phyloP scores from a whole-genome alignment of 116 monocot genomes.

The Zostera marina region DNA sequence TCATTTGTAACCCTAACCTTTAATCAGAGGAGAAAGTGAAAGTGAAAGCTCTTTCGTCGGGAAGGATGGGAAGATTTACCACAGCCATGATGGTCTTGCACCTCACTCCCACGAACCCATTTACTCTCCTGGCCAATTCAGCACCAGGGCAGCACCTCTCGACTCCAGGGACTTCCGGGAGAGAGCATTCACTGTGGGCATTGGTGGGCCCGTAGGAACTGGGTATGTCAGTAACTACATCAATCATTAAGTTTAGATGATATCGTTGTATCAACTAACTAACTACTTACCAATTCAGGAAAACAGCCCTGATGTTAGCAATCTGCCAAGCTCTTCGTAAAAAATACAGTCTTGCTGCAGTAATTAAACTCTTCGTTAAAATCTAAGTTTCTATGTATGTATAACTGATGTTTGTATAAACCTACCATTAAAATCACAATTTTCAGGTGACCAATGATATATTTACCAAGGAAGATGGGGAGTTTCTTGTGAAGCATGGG shows the following conservation, averaged over 20 bases:
- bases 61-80: slow-evolving; percentile 65
- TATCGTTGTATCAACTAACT: too few species aligned
- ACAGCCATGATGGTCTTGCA: slow-evolving; percentile 87
- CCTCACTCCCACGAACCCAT: slow-evolving; percentile 96
- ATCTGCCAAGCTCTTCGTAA: slow-evolving; percentile 64
- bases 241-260: too few species aligned
- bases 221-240: slow-evolving; percentile 43
- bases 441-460: slow-evolving; percentile 95
- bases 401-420: too few species aligned
- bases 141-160: slow-evolving; percentile 39
- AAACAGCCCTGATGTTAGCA: slow-evolving; percentile 91
- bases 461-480: slow-evolving; percentile 97
- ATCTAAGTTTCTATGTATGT: too few species aligned
- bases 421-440: not conserved
- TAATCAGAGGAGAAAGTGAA: slow-evolving; percentile 3
- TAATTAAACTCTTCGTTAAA: slow-evolving; percentile 16
- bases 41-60: slow-evolving; percentile 34
- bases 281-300: too few species aligned
- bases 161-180: slow-evolving; percentile 44
- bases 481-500: slow-evolving; percentile 88
- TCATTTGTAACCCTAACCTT: too few species aligned
- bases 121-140: slow-evolving; percentile 72
- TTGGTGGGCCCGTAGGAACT: slow-evolving; percentile 95
- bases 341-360: slow-evolving; percentile 91
- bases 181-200: slow-evolving; percentile 90